These are phyloP conservation scores for Aeschynomene evenia DNA, from an alignment of 306 rosid species.

Conservation along the genomic window DNA sequence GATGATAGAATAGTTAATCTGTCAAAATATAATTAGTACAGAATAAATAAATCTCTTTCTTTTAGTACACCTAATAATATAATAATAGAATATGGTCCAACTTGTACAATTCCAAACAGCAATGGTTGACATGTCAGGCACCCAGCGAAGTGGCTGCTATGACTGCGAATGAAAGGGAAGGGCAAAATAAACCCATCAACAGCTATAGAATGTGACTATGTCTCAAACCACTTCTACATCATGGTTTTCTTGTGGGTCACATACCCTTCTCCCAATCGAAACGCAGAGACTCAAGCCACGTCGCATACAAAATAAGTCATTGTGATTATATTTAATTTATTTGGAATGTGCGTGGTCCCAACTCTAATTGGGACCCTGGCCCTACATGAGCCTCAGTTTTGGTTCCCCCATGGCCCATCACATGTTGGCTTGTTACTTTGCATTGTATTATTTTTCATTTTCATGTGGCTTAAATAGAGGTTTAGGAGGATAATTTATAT, in stretches of 20 bases:
- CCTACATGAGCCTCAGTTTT: constrained; percentile 5
- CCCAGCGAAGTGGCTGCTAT: constrained; percentile 4
- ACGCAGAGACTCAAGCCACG: constrained; percentile 25
- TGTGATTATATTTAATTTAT: neutral
- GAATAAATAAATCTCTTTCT: too few relatives aligned
- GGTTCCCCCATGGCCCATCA: constrained; percentile 2
- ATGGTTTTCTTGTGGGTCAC: constrained; percentile 14
- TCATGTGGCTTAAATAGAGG: neutral
- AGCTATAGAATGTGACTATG: constrained; percentile 24
- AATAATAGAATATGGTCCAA: too few relatives aligned
- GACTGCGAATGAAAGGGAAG: neutral
- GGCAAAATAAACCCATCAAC: neutral
- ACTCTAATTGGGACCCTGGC: neutral
- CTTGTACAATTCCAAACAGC: neutral
- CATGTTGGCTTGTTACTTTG: constrained; percentile 26
- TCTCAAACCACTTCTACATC: neutral
- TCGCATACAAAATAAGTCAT: neutral
- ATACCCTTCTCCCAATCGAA: neutral
- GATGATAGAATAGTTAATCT: too few relatives aligned
- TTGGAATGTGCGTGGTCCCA: constrained; percentile 18
- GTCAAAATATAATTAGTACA: too few relatives aligned
- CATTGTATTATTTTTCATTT: neutral
- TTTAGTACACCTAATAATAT: too few relatives aligned
- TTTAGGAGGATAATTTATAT: neutral
- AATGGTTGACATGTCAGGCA: constrained; percentile 28